Evolutionary conservation across 768 basidiomycete genomes (phyloP).

Genomic region (Rubroboletus pulcherrimus): DNA sequence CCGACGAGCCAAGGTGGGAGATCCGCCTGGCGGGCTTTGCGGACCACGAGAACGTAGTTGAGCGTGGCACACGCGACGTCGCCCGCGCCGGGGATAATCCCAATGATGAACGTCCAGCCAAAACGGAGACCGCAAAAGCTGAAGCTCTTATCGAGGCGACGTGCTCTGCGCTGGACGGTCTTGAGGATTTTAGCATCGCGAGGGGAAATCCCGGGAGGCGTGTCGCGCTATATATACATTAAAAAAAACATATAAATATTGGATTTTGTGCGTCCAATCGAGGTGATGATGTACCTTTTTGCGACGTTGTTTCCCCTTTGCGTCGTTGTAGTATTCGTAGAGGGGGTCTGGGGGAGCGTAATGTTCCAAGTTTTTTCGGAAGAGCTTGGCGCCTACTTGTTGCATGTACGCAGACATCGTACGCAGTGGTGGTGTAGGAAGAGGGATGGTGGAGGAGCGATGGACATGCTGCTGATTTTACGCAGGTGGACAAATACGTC

Average conservation of each 20-base stretch:
- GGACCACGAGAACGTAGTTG: slow-evolving; percentile 74
- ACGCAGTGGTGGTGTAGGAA: neutral
- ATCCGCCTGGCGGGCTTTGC: slow-evolving; percentile 73
- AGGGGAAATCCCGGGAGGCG: slow-evolving; percentile 71
- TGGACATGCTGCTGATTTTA: neutral
- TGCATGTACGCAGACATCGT: slow-evolving; percentile 30
- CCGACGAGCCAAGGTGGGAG: slow-evolving; percentile 61
- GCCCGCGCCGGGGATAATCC: slow-evolving; percentile 67
- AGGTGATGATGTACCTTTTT: no score
- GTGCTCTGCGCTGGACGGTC: slow-evolving; percentile 72
- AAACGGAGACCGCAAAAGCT: slow-evolving; percentile 74
- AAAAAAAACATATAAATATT: no score
- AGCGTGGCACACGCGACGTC: slow-evolving; percentile 59
- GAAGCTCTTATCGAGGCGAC: slow-evolving; percentile 87
- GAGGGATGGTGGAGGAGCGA: neutral
- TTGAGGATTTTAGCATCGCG: slow-evolving; percentile 74
- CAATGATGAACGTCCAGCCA: slow-evolving; percentile 84
- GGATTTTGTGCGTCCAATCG: no score
- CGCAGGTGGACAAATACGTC: slow-evolving; percentile 11
- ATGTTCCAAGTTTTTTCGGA: slow-evolving; percentile 58
- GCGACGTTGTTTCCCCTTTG: slow-evolving; percentile 28
- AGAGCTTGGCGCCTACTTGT: slow-evolving; percentile 56
- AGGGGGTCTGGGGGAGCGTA: slow-evolving; percentile 73
- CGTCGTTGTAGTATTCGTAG: slow-evolving; percentile 46
- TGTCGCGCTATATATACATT: slow-evolving; percentile 56